Conservation (phyloP, 2,329 filamentous ascomycete genomes). For the Cryphonectria radicalis region DNA sequence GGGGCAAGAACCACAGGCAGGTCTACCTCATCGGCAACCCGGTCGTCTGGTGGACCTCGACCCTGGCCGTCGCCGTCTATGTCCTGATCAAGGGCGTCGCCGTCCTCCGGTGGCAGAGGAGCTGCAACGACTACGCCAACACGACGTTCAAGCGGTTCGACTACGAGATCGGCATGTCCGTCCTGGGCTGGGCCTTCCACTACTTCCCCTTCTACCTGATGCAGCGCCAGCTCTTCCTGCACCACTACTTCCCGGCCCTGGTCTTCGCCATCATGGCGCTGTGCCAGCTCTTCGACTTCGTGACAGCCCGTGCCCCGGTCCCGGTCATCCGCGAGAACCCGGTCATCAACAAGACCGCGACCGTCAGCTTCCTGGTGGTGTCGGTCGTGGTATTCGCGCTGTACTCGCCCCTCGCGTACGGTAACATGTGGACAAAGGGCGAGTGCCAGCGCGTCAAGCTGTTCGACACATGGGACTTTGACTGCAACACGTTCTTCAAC, state of each 20-base stretch:
- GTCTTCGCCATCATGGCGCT: conserved; percentile 92
- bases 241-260: conserved; percentile 97
- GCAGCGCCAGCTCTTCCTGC: conserved; percentile 96
- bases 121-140: conserved; percentile 82
- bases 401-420: conserved; percentile 90
- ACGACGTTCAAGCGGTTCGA: conserved; percentile 93
- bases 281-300: conserved; percentile 87
- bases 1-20: conserved; percentile 91
- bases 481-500: conserved; percentile 91
- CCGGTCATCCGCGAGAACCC: conserved; percentile 72
- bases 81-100: conserved; percentile 84
- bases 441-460: conserved; percentile 89
- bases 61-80: conserved; percentile 76
- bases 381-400: conserved; percentile 78
- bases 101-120: conserved; percentile 91
- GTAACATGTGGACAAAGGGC: conserved; percentile 88
- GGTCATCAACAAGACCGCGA: conserved; percentile 73
- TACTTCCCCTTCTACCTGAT: conserved; percentile 99
- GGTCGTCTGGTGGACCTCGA: conserved; percentile 91
- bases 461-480: conserved; percentile 91
- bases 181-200: conserved; percentile 95
- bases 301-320: conserved; percentile 71
- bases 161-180: conserved; percentile 89
- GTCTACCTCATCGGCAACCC: conserved; percentile 97
- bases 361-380: conserved; percentile 73